A percentile compares a stretch with the other conserved stretches of the same genome.
These are phyloP conservation scores for Xylaria sp. DNA, from an alignment of 2,329 filamentous ascomycete species.

Conservation along the genomic window DNA sequence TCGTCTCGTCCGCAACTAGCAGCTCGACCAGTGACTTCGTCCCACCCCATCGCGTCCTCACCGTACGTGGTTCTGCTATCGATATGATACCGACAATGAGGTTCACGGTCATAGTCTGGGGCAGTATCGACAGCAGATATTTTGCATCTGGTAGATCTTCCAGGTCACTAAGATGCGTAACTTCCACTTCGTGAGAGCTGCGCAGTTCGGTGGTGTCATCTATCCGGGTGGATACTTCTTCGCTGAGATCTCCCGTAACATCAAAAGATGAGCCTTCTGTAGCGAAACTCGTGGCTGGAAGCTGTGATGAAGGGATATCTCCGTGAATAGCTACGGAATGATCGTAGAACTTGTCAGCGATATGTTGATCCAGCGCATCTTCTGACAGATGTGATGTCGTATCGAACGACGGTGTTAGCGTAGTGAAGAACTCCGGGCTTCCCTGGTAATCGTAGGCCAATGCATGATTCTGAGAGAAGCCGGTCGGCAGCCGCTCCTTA, in stretches of 20 bases:
- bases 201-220: constrained; percentile 27
- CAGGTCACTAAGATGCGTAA: constrained; percentile 64
- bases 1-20: constrained; percentile 84
- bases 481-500: constrained; percentile 53
- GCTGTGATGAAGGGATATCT: constrained; percentile 66
- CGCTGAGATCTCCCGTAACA: constrained; percentile 40
- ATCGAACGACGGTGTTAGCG: constrained; percentile 47
- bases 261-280: constrained; percentile 46
- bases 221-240: constrained; percentile 41
- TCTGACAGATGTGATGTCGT: constrained; percentile 32
- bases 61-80: constrained; percentile 68
- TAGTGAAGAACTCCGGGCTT: constrained; percentile 55
- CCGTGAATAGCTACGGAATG: constrained; percentile 77
- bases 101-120: constrained; percentile 82
- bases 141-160: constrained; percentile 71
- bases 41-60: constrained; percentile 69
- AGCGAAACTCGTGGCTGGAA: constrained; percentile 44
- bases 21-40: constrained; percentile 74
- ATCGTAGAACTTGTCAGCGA: constrained; percentile 73
- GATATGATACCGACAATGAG: constrained; percentile 81
- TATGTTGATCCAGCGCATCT: constrained; percentile 45
- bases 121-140: constrained; percentile 70
- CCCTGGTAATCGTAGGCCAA: constrained; percentile 40
- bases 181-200: constrained; percentile 35
- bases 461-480: constrained; percentile 58